phyloP scores from a whole-genome alignment of 2,329 filamentous ascomycete genomes.

The Verticillium alfalfae region DNA sequence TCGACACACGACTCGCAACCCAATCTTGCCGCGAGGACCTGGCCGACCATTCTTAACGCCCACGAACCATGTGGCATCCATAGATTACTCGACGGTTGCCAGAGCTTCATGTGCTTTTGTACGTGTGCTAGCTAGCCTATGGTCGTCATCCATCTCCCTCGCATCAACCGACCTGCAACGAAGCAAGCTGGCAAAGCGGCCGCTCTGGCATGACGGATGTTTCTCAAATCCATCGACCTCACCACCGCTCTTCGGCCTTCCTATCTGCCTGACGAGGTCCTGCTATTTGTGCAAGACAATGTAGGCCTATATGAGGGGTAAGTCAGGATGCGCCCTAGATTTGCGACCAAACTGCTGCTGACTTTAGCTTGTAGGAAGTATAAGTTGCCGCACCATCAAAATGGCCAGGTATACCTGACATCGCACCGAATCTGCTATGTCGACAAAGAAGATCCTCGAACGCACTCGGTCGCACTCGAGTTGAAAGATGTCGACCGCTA shows the following conservation, averaged over 20 bases:
- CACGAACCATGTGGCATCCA: background rate
- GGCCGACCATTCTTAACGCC: background rate
- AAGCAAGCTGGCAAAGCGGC: background rate
- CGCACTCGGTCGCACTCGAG: conserved; percentile 78
- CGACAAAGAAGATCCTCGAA: conserved; percentile 78
- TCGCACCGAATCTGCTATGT: conserved; percentile 96
- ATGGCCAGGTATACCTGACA: conserved; percentile 93
- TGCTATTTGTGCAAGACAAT: conserved; percentile 95
- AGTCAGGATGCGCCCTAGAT: conserved; percentile 25
- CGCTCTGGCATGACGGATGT: conserved; percentile 70
- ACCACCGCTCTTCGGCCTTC: conserved; percentile 93
- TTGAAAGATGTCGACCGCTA: conserved; percentile 86
- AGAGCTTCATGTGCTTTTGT: background rate
- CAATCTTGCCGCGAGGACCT: background rate
- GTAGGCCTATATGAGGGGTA: conserved; percentile 97
- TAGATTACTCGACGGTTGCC: background rate
- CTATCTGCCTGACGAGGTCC: conserved; percentile 86
- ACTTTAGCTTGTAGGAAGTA: conserved; percentile 62
- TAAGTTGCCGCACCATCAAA: conserved; percentile 90
- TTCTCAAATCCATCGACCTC: conserved; percentile 90
- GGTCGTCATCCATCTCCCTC: background rate
- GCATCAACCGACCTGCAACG: background rate
- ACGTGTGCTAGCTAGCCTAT: background rate
- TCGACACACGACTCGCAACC: background rate
- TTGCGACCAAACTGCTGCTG: background rate